Conservation (phyloP, 805 yeast genomes). For the Yarrowia deformans region DNA sequence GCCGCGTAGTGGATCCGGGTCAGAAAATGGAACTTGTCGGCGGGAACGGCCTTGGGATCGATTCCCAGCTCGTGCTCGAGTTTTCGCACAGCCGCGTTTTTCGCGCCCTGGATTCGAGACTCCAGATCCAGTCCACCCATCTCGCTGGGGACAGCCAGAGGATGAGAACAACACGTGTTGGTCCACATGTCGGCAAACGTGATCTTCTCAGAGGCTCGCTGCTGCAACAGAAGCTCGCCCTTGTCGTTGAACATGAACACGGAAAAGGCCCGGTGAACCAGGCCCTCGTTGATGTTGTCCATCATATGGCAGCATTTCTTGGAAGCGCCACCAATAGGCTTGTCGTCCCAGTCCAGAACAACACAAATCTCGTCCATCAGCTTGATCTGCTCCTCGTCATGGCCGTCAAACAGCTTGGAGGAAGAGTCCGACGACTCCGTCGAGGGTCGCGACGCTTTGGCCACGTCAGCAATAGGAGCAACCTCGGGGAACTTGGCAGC, state of each 20-base stretch:
- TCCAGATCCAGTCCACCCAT: slow-evolving; percentile 66
- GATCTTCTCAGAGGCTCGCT: slow-evolving; percentile 94
- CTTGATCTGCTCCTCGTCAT: slow-evolving; percentile 91
- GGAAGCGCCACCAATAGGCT: slow-evolving; percentile 90
- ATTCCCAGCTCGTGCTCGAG: slow-evolving; percentile 94
- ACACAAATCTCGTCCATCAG: slow-evolving; percentile 97
- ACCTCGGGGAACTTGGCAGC: slow-evolving; percentile 47
- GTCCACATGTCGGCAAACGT: slow-evolving; percentile 99
- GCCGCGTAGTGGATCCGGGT: slow-evolving; percentile 96
- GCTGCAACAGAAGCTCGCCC: slow-evolving; percentile 82
- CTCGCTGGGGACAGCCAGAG: slow-evolving; percentile 82
- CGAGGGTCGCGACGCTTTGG: slow-evolving; percentile 43
- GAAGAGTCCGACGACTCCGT: slow-evolving; percentile 42
- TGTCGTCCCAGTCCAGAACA: slow-evolving; percentile 86
- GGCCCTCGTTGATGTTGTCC: slow-evolving; percentile 84
- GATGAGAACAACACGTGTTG: slow-evolving; percentile 98
- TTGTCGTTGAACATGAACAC: slow-evolving; percentile 88
- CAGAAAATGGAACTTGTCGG: slow-evolving; percentile 75
- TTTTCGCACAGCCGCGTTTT: slow-evolving; percentile 89
- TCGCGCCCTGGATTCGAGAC: slow-evolving; percentile 77
- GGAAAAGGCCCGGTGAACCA: slow-evolving; percentile 94
- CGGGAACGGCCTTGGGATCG: slow-evolving; percentile 57
- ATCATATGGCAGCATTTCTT: slow-evolving; percentile 80
- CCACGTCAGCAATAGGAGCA: slow-evolving; percentile 45
- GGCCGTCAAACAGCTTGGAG: slow-evolving; percentile 72